Evolutionary conservation across 768 basidiomycete genomes (phyloP), one percentile per base, ranked within the genome.

Genomic region (Coprinopsis strossmayeri): DNA sequence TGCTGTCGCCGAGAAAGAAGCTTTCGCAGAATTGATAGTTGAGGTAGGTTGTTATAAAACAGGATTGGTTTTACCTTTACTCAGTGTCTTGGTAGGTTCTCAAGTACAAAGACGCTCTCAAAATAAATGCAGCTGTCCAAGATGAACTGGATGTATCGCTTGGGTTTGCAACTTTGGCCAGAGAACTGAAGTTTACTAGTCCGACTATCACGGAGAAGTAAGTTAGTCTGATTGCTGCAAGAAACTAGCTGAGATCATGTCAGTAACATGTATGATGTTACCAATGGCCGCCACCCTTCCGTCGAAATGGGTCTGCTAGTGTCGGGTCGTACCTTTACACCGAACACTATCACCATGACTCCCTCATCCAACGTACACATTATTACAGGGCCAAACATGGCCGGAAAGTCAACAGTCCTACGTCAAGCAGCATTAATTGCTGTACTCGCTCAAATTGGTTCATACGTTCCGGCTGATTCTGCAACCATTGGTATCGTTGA

Each of bases 351-450:
- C 18, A 55, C 69, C 13, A 72, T 98, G 58, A 69, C 69, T 2
- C 69, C 79, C 0, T 57, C 66, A 11, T 81, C 84, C 13, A 80
- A 78, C 24, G 58, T 96, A 9, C 93, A 95, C 55, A 61, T 78
- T 48, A 87, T 98, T 53, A 97, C 94, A 4, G 94, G 94, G 0
- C 94, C 95, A 0, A 97, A 96, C 58, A 94, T 92, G 90, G 91
- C 87, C 4, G 89, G 89, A 46, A 99, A 99, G 65, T 94, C 91
- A 2, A 97, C 95, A 0, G 73, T 91, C 21, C 76, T 99, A 28
- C 86, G 95, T 24, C 94, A 96, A 61, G 89, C 82, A 0, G 95
- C 95, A 13, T 72, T 98, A 26, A 86, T 96, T 51, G 72, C 84
- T 5, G 85, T 97, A 48, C 73, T 99, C 9, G 95, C 93, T 1